These are phyloP conservation scores for Triticum turgidum DNA, from an alignment of 176 grass and related monocot genomes.

Conservation along the genomic window DNA sequence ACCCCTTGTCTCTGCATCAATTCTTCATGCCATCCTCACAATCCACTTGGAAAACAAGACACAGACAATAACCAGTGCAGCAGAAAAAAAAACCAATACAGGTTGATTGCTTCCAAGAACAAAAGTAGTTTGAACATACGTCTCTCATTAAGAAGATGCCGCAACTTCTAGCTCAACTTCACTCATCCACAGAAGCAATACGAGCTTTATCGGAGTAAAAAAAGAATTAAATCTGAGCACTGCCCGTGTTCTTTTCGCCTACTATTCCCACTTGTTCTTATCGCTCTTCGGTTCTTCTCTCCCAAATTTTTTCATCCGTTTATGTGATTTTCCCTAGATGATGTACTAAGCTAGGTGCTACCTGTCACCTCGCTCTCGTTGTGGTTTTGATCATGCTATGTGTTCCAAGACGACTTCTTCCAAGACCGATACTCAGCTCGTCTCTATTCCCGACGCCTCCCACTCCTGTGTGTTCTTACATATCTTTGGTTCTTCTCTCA, in stretches of 20 bases:
- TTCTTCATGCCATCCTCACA: background rate
- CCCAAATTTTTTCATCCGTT: background rate
- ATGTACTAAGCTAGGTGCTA: background rate
- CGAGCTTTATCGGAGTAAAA: no score
- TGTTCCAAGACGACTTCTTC: no score
- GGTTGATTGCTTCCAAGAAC: background rate
- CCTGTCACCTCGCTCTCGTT: no score
- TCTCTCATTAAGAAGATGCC: background rate
- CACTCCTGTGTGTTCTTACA: no score
- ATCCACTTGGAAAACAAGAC: slow-evolving; percentile 23
- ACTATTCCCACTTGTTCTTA: background rate
- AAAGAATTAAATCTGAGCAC: background rate
- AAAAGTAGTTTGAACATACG: background rate
- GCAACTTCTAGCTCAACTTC: background rate
- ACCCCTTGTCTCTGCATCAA: no score
- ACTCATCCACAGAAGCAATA: background rate
- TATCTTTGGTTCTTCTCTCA: no score
- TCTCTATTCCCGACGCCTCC: no score
- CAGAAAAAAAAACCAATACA: background rate
- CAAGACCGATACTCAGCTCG: no score
- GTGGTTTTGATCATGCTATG: no score
- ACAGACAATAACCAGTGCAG: background rate
- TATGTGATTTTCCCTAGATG: background rate
- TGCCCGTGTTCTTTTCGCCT: background rate
- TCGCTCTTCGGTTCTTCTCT: background rate